These are phyloP conservation scores for Isabelozyma heimii DNA, from an alignment of 805 yeast genomes.

Conservation along the genomic window DNA sequence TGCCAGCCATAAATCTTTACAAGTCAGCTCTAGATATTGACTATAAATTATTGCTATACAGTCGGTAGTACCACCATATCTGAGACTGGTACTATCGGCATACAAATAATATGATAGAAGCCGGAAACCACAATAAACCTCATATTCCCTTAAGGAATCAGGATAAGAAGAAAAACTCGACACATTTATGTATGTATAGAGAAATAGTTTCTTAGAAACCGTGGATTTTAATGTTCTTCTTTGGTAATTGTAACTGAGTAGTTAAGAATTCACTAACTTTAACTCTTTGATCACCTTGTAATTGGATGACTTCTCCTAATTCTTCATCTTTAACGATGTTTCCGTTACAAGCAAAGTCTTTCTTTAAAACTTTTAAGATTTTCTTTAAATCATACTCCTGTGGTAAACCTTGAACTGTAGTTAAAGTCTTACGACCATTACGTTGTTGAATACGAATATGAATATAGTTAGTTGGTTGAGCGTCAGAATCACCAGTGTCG, in stretches of 20 bases:
- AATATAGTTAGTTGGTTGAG: conserved; percentile 92
- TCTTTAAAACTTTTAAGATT: conserved; percentile 88
- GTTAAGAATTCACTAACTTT: conserved; percentile 92
- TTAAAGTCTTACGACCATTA: conserved; percentile 97
- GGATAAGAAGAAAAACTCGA: neutral
- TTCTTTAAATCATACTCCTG: conserved; percentile 92
- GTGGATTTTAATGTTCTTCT: conserved; percentile 96
- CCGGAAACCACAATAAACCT: neutral
- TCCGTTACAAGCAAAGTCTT: conserved; percentile 98
- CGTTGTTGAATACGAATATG: conserved; percentile 99
- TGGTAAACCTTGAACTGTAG: conserved; percentile 98
- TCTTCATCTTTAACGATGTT: conserved; percentile 95
- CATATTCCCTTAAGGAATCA: neutral
- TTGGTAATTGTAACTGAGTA: conserved; percentile 81
- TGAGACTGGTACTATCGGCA: neutral
- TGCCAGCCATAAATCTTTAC: neutral
- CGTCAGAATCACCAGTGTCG: conserved; percentile 99
- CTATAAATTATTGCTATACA: neutral
- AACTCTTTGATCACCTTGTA: conserved; percentile 98
- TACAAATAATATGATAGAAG: neutral
- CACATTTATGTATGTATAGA: neutral
- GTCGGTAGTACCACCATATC: neutral
- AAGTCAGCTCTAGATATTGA: neutral
- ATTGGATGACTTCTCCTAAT: conserved; percentile 93
- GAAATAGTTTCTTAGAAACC: conserved; percentile 63